Base-by-base conservation (phyloP, 257 asterid genomes). In the Verbascum thapsus region DNA sequence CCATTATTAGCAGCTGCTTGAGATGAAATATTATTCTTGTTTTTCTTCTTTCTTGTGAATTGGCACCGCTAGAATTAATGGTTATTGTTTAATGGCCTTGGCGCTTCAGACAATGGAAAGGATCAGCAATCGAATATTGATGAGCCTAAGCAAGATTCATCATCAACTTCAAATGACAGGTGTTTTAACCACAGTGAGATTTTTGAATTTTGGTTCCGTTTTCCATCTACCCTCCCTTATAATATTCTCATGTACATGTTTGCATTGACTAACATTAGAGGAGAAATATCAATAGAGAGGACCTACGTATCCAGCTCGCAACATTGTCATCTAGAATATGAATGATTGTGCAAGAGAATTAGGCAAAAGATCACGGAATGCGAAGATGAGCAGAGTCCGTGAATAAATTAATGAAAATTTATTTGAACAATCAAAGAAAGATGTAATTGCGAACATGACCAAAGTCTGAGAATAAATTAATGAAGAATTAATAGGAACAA, bases 141-240 rank as follows among this genome's bases (percentile, higher is more conserved):
- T 57, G 90, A 77, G 80, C 64, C 75, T 20, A 73, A 68, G 62
- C 81, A 77, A 72, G 75, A 80, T 55, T 43, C 67, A 68, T 68
- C 86, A 59, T 77, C 82, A 69, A 78, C 80, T 67, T 79, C 80
- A 74, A 82, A 69, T n/a, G 74, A 76, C 72, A 85, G 98, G 96
- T 91, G 74, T 70, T 68, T 62, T 61, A 63, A 71, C 68, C 47
- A 34, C 74, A 64, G 53, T 43, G 67, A 66, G 63, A 48, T 15
- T 42, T 53, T 68, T 54, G 55, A 52, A 62, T 71, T 69, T 58
- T 19, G n/a, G 1, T 54, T 45, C 61, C 10, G 16, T 32, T 34
- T 35, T 12, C 26, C 12, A 32, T 9, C 13, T 37, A 20, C 17
- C 3, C 15, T 49, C 54, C 39, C 16, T 55, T 70, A n/a, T n/a